Percentiles rank a stretch among this genome's conserved stretches.
Conservation (phyloP, 2,329 filamentous ascomycete genomes). For the Alternaria angustiovoidea region DNA sequence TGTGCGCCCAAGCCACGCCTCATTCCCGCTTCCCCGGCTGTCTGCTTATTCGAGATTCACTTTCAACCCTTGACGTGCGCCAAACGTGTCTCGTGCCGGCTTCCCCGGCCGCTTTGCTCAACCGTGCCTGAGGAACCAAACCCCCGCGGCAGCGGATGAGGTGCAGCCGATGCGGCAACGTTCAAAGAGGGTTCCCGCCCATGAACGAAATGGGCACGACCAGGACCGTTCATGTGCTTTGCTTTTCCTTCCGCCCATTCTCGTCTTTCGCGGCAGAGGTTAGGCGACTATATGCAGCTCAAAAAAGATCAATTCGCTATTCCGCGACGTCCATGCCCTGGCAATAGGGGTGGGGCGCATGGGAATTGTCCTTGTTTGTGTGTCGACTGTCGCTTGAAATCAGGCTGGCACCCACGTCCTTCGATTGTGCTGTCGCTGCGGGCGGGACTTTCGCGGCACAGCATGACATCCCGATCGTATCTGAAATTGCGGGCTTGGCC, state of each 20-base stretch:
- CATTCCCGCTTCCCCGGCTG: conserved; percentile 34
- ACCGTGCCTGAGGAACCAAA: conserved; percentile 30
- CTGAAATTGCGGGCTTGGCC: conserved; percentile 19
- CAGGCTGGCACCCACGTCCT: conserved; percentile 17
- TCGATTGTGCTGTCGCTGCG: conserved; percentile 17
- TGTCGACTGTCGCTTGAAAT: conserved; percentile 17
- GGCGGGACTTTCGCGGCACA: conserved; percentile 20
- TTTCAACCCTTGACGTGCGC: conserved; percentile 21
- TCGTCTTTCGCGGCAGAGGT: conserved; percentile 15
- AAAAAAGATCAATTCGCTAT: conserved; percentile 17
- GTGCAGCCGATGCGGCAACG: conserved; percentile 32
- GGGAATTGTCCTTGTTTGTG: conserved; percentile 17
- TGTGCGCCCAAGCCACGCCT: conserved; percentile 12
- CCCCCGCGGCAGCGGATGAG: conserved; percentile 29
- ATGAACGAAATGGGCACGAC: conserved; percentile 8
- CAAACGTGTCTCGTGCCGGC: conserved; percentile 35
- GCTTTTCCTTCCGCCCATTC: conserved; percentile 6
- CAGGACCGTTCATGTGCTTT: conserved; percentile 5
- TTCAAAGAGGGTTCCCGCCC: conserved; percentile 30
- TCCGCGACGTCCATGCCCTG: conserved; percentile 21
- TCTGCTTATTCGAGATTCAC: conserved; percentile 26
- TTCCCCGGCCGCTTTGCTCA: conserved; percentile 40
- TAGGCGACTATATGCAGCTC: conserved; percentile 18
- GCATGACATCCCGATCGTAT: conserved; percentile 16
- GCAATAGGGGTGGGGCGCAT: conserved; percentile 12